phyloP scores from a whole-genome alignment of 805 yeast genomes.

The Candida vaughaniae region DNA sequence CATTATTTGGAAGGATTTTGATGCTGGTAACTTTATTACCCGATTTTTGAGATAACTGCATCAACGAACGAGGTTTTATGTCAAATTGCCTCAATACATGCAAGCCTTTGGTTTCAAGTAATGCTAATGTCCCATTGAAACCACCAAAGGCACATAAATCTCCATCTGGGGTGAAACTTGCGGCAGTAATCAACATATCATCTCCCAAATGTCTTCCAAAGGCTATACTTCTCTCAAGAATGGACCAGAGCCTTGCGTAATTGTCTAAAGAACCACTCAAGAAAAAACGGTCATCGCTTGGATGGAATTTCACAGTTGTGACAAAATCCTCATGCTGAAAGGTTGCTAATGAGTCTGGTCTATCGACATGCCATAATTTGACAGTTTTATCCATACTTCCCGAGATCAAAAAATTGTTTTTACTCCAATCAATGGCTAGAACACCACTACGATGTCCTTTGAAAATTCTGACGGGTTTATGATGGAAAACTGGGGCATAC shows the following conservation, averaged over 20 bases:
- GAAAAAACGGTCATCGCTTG: conserved; percentile 83
- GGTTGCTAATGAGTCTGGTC: conserved; percentile 58
- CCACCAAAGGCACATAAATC: conserved; percentile 71
- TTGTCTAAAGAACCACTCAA: conserved; percentile 80
- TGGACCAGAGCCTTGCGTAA: conserved; percentile 76
- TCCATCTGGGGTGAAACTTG: conserved; percentile 66
- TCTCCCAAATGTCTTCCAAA: conserved; percentile 52
- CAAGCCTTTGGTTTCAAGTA: conserved; percentile 64
- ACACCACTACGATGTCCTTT: conserved; percentile 70
- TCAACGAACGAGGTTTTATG: conserved; percentile 26
- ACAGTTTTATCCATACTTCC: conserved; percentile 86
- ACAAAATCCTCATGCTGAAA: conserved; percentile 81
- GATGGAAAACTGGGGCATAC: conserved; percentile 78
- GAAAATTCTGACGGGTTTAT: conserved; percentile 58
- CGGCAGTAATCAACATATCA: conserved; percentile 69
- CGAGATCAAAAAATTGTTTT: conserved; percentile 74
- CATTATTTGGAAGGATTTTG: conserved; percentile 40
- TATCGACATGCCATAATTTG: conserved; percentile 79
- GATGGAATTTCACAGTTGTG: conserved; percentile 77
- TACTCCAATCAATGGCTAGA: conserved; percentile 83
- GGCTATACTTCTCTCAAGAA: conserved; percentile 66
- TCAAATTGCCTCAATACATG: conserved; percentile 36
- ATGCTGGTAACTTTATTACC: conserved; percentile 73
- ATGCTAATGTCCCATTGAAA: conserved; percentile 65
- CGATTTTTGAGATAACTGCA: conserved; percentile 16